Conservation (phyloP, 805 yeast species). For the Hanseniaspora lachancei region DNA sequence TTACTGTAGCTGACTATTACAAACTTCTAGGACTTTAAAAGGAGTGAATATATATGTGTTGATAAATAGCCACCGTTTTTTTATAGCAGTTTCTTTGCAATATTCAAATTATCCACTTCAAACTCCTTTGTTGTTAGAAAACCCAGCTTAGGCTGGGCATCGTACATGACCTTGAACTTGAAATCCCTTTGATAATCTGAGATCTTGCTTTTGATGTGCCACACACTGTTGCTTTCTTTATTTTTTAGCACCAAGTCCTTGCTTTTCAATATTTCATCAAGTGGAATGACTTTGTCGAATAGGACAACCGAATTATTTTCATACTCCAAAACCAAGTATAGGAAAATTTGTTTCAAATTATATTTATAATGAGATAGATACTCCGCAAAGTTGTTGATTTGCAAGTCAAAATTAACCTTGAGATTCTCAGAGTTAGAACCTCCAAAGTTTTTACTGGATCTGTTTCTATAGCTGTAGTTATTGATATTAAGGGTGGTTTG, state of each 20-base stretch:
- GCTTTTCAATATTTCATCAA: not conserved
- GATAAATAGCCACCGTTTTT: not conserved
- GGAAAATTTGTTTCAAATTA: constrained; percentile 8
- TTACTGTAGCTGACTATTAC: constrained; percentile 1
- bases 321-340: constrained; percentile 6
- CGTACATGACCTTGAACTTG: constrained; percentile 4
- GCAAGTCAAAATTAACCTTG: constrained; percentile 1
- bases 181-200: constrained; percentile 1
- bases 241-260: not conserved
- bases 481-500: not conserved
- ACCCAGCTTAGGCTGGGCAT: constrained; percentile 9
- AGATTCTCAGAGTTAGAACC: constrained; percentile 7
- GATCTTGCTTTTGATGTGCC: constrained; percentile 2
- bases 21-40: not conserved
- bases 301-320: not conserved
- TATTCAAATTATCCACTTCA: not conserved
- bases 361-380: constrained; percentile 1
- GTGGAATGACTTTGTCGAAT: constrained; percentile 4
- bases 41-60: not conserved
- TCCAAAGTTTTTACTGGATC: constrained; percentile 9
- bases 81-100: constrained; percentile 1
- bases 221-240: constrained; percentile 6
- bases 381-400: not conserved
- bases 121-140: constrained; percentile 8
- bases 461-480: constrained; percentile 1